phyloP scores from a whole-genome alignment of 106 monocot genomes.

The Triglochin maritima region DNA sequence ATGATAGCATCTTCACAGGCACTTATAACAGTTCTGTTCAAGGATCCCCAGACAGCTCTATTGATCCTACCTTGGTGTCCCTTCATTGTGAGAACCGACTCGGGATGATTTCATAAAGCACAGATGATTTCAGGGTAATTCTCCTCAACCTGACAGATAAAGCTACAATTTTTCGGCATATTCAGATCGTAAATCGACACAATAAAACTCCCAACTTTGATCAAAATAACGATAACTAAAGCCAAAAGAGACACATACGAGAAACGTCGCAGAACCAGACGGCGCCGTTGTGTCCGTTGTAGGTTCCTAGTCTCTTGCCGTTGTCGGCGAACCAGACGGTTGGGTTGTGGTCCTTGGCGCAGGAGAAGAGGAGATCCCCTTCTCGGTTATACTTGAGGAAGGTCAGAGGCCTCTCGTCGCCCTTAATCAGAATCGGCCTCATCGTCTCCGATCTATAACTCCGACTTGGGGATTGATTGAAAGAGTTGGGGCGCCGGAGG shows the following conservation, averaged over 20 bases:
- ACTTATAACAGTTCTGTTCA: conserved; percentile 90
- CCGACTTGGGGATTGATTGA: no score
- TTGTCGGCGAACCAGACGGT: conserved; percentile 96
- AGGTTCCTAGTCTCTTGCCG: conserved; percentile 86
- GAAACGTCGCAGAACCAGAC: conserved; percentile 99
- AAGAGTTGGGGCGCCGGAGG: no score
- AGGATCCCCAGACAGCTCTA: conserved; percentile 87
- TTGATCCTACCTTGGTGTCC: conserved; percentile 86
- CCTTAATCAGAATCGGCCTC: conserved; percentile 99
- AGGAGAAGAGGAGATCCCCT: conserved; percentile 93
- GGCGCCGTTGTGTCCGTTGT: conserved; percentile 90
- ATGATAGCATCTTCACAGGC: conserved; percentile 83
- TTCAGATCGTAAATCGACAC: no score
- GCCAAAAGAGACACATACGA: not conserved
- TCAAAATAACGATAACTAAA: no score
- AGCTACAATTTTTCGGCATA: no score
- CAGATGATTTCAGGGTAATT: no score
- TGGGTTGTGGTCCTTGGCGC: conserved; percentile 88
- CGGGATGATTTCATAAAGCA: no score
- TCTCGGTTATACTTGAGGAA: conserved; percentile 91
- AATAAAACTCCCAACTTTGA: no score
- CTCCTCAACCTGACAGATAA: no score
- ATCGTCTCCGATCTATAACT: conserved; percentile 16
- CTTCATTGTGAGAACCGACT: conserved; percentile 67
- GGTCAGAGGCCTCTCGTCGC: conserved; percentile 88